These are phyloP conservation scores for Dactylellina cionopaga DNA, from an alignment of 2,329 filamentous ascomycete species.

Conservation along the genomic window DNA sequence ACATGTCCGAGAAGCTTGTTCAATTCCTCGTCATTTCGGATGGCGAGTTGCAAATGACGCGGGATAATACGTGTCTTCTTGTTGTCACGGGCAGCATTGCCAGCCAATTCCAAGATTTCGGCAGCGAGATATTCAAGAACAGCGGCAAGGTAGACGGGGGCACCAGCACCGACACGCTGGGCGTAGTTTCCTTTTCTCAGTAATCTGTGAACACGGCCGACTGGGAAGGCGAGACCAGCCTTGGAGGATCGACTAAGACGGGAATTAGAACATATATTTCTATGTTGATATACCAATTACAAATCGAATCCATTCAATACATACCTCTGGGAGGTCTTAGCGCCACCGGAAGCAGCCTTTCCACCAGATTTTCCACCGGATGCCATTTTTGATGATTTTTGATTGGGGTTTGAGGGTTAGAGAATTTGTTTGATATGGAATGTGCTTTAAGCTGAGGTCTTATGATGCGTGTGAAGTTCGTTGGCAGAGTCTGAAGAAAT, in stretches of 20 bases:
- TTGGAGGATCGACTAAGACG: conserved; percentile 88
- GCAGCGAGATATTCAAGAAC: conserved; percentile 98
- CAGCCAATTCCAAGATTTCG: conserved; percentile 98
- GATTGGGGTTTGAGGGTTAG: conserved; percentile 10
- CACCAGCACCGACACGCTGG: conserved; percentile 73
- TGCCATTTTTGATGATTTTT: conserved; percentile 82
- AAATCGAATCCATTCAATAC: background rate
- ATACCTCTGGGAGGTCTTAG: conserved; percentile 98
- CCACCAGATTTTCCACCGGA: conserved; percentile 89
- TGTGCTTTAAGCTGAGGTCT: conserved; percentile 23
- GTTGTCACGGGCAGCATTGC: conserved; percentile 98
- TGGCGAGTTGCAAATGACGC: conserved; percentile 97
- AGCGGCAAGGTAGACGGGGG: conserved; percentile 94
- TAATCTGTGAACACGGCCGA: conserved; percentile 99
- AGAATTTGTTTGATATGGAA: conserved; percentile 56
- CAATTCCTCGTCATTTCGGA: conserved; percentile 82
- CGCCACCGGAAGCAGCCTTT: conserved; percentile 85
- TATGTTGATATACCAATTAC: no score
- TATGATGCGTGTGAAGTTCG: conserved; percentile 17
- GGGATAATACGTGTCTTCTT: conserved; percentile 99
- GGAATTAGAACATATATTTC: conserved; percentile 40
- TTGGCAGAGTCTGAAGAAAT: conserved; percentile 45
- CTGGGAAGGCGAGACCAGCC: conserved; percentile 97
- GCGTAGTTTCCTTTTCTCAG: conserved; percentile 88
- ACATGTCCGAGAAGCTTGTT: conserved; percentile 95